Conservation (phyloP, 2,329 filamentous ascomycete species). For the Rhynchosporium secalis region DNA sequence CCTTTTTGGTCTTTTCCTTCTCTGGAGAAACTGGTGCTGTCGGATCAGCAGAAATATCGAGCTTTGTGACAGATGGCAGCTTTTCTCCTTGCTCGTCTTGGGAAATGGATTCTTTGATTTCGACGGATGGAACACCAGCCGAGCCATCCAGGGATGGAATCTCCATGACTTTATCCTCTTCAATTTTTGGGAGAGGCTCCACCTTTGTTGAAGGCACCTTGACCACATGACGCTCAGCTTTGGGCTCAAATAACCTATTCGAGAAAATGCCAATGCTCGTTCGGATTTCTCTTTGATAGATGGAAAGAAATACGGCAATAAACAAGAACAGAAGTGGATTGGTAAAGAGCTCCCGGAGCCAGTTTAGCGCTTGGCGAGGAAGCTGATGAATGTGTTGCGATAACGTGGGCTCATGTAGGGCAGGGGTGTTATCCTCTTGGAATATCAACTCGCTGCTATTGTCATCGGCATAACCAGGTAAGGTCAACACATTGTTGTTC, state of each 20-base stretch:
- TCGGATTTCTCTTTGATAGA: conserved; percentile 33
- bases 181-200: conserved; percentile 12
- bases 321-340: conserved; percentile 48
- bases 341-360: conserved; percentile 54
- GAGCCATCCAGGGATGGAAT: conserved; percentile 13
- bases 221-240: neutral
- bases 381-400: conserved; percentile 53
- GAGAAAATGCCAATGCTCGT: conserved; percentile 39
- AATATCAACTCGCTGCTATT: conserved; percentile 3
- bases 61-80: neutral
- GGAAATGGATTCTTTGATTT: conserved; percentile 3
- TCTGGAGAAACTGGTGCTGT: conserved; percentile 44
- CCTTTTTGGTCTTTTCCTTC: conserved; percentile 59
- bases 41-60: conserved; percentile 29
- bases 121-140: conserved; percentile 6
- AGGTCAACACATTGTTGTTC: neutral
- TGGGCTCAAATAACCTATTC: neutral
- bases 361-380: conserved; percentile 51
- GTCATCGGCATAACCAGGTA: conserved; percentile 2
- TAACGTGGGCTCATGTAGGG: conserved; percentile 44
- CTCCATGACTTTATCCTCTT: conserved; percentile 21
- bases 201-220: conserved; percentile 11
- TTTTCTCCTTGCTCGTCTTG: neutral
- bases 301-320: conserved; percentile 37
- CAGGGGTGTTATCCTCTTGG: conserved; percentile 23